Conservation (phyloP, 2,329 filamentous ascomycete species). For the Fusarium piperis region DNA sequence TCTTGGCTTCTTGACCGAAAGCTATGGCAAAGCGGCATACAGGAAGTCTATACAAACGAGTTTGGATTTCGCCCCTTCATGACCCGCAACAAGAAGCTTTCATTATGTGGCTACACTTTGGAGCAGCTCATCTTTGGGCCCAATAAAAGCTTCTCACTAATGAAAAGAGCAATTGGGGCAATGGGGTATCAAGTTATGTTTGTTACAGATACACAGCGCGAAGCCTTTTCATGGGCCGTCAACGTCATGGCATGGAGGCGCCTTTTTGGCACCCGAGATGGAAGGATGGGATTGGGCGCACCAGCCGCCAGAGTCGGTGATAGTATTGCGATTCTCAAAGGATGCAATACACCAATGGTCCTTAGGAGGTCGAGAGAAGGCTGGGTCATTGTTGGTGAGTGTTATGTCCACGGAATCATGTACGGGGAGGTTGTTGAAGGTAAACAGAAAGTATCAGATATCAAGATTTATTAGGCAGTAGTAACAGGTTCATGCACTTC, state of each 20-base stretch:
- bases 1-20: not conserved
- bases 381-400: not conserved
- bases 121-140: not conserved
- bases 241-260: constrained; percentile 11
- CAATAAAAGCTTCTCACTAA: not conserved
- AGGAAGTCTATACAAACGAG: not conserved
- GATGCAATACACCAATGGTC: not conserved
- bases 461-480: constrained; percentile 6
- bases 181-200: not conserved
- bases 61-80: constrained; percentile 2
- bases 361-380: rapidly evolving
- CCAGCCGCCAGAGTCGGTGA: not conserved
- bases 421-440: not conserved
- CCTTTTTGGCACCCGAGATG: not conserved
- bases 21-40: not conserved
- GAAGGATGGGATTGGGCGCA: constrained; percentile 3
- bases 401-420: constrained; percentile 15
- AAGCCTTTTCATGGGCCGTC: not conserved
- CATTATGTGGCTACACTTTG: not conserved
- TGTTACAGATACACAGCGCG: not conserved
- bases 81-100: not conserved
- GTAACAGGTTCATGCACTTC: no score
- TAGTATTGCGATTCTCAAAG: not conserved
- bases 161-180: not conserved
- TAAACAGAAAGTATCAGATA: not conserved